Percentiles rank a stretch among this genome's conserved stretches.
phyloP scores from a whole-genome alignment of 208 protist genomes.

The Naegleria gruberi region DNA sequence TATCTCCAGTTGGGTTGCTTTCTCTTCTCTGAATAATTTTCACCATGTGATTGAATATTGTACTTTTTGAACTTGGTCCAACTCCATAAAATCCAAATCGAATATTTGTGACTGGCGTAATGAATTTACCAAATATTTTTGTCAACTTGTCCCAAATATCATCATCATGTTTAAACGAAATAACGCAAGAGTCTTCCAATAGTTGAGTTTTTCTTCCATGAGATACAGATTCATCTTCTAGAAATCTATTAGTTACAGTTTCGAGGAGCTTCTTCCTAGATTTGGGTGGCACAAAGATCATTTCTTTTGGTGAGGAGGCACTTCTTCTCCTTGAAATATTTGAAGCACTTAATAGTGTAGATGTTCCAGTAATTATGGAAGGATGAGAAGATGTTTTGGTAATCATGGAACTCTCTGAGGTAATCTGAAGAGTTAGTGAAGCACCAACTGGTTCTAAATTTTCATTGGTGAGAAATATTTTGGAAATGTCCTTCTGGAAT shows the following conservation, averaged over 20 bases:
- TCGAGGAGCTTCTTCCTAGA: not conserved
- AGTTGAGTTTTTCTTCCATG: not conserved
- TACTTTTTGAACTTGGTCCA: not conserved
- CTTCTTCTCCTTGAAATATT: not conserved
- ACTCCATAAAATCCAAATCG: not conserved
- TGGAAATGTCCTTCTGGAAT: not conserved
- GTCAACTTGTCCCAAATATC: not conserved
- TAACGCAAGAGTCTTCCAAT: not conserved
- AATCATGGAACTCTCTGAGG: not conserved
- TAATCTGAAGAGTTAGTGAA: not conserved
- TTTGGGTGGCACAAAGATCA: not conserved
- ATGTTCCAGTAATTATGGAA: no score
- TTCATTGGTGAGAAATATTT: not conserved
- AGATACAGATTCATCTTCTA: not conserved
- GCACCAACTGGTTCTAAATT: not conserved
- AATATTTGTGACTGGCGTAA: not conserved
- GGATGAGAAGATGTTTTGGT: not conserved
- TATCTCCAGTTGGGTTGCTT: not conserved
- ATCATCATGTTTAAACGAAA: not conserved
- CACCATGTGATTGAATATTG: not conserved
- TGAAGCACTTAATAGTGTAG: not conserved
- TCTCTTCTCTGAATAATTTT: not conserved
- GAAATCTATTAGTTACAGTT: not conserved
- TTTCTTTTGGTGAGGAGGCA: not conserved
- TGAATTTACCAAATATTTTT: not conserved